phyloP scores from a whole-genome alignment of 2,329 filamentous ascomycete species.

The Fusarium caatingaense region DNA sequence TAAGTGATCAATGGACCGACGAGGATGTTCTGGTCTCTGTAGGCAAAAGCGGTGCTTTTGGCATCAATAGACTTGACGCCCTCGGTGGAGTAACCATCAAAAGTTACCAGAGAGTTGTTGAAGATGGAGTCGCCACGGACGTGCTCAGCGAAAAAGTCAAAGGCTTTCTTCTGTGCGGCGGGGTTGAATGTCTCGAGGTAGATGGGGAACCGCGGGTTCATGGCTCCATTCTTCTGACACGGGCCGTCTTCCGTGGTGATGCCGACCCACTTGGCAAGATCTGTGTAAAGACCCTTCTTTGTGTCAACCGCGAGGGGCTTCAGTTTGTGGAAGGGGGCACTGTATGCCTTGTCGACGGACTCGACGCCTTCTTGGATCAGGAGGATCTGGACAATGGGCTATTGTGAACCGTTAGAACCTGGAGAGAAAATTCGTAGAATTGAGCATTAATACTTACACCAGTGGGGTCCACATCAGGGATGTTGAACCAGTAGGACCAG shows the following conservation, averaged over 20 bases:
- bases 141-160: constrained; percentile 23
- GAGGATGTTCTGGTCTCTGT: constrained; percentile 35
- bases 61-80: constrained; percentile 46
- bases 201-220: constrained; percentile 40
- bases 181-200: constrained; percentile 35
- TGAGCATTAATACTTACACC: constrained; percentile 46
- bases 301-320: constrained; percentile 51
- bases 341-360: constrained; percentile 53
- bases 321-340: constrained; percentile 57
- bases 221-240: constrained; percentile 36
- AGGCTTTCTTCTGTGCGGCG: constrained; percentile 25
- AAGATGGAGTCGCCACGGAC: constrained; percentile 18
- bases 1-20: constrained; percentile 35
- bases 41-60: constrained; percentile 28
- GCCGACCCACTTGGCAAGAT: constrained; percentile 36
- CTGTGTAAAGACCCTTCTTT: constrained; percentile 29
- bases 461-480: constrained; percentile 54
- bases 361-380: constrained; percentile 58
- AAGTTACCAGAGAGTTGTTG: constrained; percentile 58
- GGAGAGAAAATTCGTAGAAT: rapidly evolving
- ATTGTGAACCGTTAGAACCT: not conserved
- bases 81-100: constrained; percentile 63
- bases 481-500: constrained; percentile 61
- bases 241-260: constrained; percentile 23
- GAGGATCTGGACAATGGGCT: constrained; percentile 57